These are phyloP conservation scores for Thalassiosira mediterranea DNA, from an alignment of 352 stramenopile species.

Conservation along the genomic window DNA sequence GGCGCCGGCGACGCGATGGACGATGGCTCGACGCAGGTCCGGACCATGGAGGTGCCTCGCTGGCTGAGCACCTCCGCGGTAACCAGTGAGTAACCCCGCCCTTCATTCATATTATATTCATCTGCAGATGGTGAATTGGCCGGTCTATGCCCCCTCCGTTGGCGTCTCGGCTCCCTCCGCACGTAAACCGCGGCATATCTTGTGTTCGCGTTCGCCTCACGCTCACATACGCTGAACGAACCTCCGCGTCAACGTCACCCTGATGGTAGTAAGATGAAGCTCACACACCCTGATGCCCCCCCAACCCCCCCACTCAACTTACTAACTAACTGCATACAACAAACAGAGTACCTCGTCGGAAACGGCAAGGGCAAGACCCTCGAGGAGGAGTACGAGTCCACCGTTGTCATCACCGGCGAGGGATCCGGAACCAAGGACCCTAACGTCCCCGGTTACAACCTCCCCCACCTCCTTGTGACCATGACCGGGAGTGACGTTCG, in stretches of 20 bases:
- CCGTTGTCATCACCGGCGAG: slow-evolving; percentile 30
- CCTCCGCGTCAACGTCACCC: background rate
- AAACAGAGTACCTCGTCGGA: slow-evolving; percentile 33
- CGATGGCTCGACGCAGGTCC: slow-evolving; percentile 18
- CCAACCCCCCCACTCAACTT: background rate
- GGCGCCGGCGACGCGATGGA: slow-evolving; percentile 8
- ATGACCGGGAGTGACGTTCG: slow-evolving; percentile 35
- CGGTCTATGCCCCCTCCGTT: background rate
- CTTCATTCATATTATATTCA: background rate
- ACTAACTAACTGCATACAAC: background rate
- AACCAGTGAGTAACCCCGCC: slow-evolving; percentile 26
- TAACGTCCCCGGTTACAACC: slow-evolving; percentile 18
- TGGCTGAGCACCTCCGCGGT: slow-evolving; percentile 46
- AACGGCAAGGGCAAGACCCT: slow-evolving; percentile 27
- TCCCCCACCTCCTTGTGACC: slow-evolving; percentile 33
- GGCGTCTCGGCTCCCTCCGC: no score
- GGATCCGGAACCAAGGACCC: slow-evolving; percentile 25
- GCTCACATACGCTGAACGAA: background rate
- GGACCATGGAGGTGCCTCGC: slow-evolving; percentile 41
- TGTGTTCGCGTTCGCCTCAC: background rate
- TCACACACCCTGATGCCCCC: slow-evolving; percentile 7
- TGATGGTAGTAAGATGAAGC: slow-evolving; percentile 5
- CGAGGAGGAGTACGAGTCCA: slow-evolving; percentile 53
- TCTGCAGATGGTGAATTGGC: background rate
- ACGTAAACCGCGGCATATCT: background rate